Base-by-base conservation (phyloP, 805 yeast species). In the Candida xiaguanensis region DNA sequence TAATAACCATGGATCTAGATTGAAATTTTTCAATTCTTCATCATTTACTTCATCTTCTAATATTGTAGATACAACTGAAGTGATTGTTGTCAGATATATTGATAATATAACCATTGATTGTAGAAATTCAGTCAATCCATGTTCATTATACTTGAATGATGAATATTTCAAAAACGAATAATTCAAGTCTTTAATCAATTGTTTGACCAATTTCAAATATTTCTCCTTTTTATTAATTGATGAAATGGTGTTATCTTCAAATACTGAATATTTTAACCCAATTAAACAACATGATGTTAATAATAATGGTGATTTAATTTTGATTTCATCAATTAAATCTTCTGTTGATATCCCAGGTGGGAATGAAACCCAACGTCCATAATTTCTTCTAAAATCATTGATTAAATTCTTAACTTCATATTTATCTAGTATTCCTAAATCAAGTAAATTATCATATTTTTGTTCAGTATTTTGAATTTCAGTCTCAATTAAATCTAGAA, bases 311-410 rank as follows among this genome's bases (percentile, higher is more conserved):
- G 85, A 78, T 27, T 70, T 66, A 17, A 52, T 43, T 28, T 78
- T 55, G 30, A 84, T 66, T 24, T 72, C 56, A 4, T 65, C 70
- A 8, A 82, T 62, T 16, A 85, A 61, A 25, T 61, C 64, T 14
- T 63, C 71, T 0, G 81, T 70, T 4, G 78, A 53, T 25, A 74
- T 52, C 11, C 63, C 63, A 22, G 72, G 72, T 0, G 90, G 88
- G 36, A 85, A 77, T 39, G 85, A 77, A 3, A 83, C 78, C 95
- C 95, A 85, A 22, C 87, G 69, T 4, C 89, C 87, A 52, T 80
- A 85, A 50, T 82, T 72, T 35, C 78, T 75, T 31, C 83, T 63
- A 53, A 85, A 85, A 34, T 73, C 74, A 38, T 68, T 70, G 46
- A 85, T 59, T 28, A 84, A 57, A 13, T 65, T 64, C 5, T 70